phyloP scores from a whole-genome alignment of 2,329 filamentous ascomycete species.

The Gnomoniopsis smithogilvyi region DNA sequence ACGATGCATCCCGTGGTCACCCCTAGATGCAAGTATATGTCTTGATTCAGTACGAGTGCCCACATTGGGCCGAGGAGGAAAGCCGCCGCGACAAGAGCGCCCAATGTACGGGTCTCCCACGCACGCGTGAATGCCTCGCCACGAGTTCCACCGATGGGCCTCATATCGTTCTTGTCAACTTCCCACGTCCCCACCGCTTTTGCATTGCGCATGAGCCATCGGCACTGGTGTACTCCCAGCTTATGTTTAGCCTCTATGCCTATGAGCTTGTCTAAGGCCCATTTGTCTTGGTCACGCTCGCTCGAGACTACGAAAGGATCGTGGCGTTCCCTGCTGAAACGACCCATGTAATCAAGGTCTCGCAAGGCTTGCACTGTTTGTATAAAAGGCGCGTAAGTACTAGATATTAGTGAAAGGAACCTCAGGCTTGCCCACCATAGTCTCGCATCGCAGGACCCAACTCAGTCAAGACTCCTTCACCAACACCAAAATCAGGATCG shows the following conservation, averaged over 20 bases:
- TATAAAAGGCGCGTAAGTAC: too few relatives aligned
- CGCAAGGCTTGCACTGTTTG: constrained; percentile 2
- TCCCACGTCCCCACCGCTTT: not conserved
- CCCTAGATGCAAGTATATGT: not conserved
- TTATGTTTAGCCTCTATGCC: not conserved
- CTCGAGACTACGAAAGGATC: not conserved
- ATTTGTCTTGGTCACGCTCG: not conserved
- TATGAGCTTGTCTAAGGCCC: not conserved
- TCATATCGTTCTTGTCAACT: not conserved
- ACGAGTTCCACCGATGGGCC: not conserved
- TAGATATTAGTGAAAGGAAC: not conserved
- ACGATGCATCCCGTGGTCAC: not conserved
- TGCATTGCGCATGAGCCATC: not conserved
- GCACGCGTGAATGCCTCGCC: not conserved
- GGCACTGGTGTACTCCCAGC: not conserved
- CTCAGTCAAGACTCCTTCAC: not conserved
- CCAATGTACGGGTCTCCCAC: not conserved
- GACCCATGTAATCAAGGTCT: not conserved
- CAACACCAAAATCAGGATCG: not conserved
- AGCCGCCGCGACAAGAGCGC: not conserved
- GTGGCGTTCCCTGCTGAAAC: not conserved
- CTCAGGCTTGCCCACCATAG: not conserved
- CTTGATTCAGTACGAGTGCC: not conserved
- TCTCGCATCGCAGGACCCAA: not conserved
- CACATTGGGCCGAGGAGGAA: constrained; percentile 4